Percentiles rank a stretch among this genome's conserved stretches.
phyloP scores from a whole-genome alignment of 192 early-diverging fungal genomes.

The Geranomyces michiganensis region DNA sequence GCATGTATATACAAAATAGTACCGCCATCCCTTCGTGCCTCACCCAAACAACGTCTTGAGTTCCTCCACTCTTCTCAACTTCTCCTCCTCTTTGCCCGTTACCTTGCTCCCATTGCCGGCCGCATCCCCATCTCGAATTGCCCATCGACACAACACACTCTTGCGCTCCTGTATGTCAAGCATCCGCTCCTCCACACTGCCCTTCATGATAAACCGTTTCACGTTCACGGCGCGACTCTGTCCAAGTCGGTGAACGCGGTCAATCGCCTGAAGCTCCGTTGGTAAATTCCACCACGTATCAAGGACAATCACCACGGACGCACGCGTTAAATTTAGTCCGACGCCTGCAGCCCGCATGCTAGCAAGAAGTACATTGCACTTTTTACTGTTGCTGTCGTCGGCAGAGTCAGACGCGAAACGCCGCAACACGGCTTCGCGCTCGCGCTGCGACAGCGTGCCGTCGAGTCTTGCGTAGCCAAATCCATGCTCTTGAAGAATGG shows the following conservation, averaged over 20 bases:
- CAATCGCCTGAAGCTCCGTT: constrained; percentile 38
- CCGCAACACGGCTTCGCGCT: constrained; percentile 58
- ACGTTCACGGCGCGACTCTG: constrained; percentile 48
- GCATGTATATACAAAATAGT: too few relatives aligned
- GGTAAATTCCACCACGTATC: constrained; percentile 60
- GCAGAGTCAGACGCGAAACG: constrained; percentile 60
- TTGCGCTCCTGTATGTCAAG: constrained; percentile 79
- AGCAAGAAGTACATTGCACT: constrained; percentile 35
- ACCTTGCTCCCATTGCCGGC: neutral
- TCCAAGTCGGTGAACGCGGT: constrained; percentile 53
- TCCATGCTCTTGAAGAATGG: constrained; percentile 53
- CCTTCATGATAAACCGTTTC: constrained; percentile 42
- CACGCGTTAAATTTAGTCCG: constrained; percentile 51
- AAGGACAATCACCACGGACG: constrained; percentile 40
- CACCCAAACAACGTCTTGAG: constrained; percentile 34
- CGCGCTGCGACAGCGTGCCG: constrained; percentile 67
- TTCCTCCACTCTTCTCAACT: constrained; percentile 28
- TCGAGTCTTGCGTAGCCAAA: constrained; percentile 76
- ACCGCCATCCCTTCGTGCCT: neutral
- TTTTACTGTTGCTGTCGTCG: constrained; percentile 22
- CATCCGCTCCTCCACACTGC: constrained; percentile 86
- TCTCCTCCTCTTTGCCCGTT: constrained; percentile 13
- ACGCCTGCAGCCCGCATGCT: constrained; percentile 46
- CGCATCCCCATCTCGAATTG: constrained; percentile 20
- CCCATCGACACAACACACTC: constrained; percentile 46